A percentile compares a stretch with the other conserved stretches of the same genome.
These are phyloP conservation scores for Myrica gale DNA, from an alignment of 306 rosid genomes.

Conservation along the genomic window DNA sequence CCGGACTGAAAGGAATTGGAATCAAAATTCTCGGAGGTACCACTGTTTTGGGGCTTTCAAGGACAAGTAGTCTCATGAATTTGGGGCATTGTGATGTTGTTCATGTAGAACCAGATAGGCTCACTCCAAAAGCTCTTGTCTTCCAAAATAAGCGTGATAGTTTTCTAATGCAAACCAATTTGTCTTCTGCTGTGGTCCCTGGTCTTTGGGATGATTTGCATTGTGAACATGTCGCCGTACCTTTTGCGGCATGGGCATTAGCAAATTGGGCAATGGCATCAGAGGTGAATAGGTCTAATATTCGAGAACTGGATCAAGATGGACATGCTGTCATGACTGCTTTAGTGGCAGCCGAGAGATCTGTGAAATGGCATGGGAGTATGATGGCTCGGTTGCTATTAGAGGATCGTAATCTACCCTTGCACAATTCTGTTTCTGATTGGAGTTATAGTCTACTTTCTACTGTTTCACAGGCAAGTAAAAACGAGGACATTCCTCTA, in stretches of 20 bases:
- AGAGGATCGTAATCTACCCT: constrained; percentile 66
- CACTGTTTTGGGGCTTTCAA: constrained; percentile 69
- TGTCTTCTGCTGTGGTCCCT: constrained; percentile 73
- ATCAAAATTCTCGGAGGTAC: constrained; percentile 86
- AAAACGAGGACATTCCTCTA: constrained; percentile 73
- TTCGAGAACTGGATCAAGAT: constrained; percentile 83
- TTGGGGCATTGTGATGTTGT: constrained; percentile 38
- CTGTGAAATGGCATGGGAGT: constrained; percentile 97
- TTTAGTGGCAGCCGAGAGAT: constrained; percentile 91
- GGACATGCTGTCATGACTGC: constrained; percentile 90
- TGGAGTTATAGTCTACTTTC: constrained; percentile 94
- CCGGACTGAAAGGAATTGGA: constrained; percentile 73
- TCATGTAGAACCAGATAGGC: constrained; percentile 34
- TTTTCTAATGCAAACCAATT: constrained; percentile 31
- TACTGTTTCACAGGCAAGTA: constrained; percentile 76
- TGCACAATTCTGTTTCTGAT: constrained; percentile 77
- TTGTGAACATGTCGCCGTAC: constrained; percentile 93
- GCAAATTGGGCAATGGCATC: constrained; percentile 94
- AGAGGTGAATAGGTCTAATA: constrained; percentile 60
- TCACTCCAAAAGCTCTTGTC: constrained; percentile 28
- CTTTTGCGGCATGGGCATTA: constrained; percentile 97
- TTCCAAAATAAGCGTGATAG: constrained; percentile 45
- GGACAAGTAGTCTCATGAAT: constrained; percentile 43
- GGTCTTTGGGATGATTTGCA: constrained; percentile 99
- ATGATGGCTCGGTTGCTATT: constrained; percentile 71